Evolutionary conservation across 192 early-diverging fungal species (phyloP).

Genomic region (Entomortierella lignicola): DNA sequence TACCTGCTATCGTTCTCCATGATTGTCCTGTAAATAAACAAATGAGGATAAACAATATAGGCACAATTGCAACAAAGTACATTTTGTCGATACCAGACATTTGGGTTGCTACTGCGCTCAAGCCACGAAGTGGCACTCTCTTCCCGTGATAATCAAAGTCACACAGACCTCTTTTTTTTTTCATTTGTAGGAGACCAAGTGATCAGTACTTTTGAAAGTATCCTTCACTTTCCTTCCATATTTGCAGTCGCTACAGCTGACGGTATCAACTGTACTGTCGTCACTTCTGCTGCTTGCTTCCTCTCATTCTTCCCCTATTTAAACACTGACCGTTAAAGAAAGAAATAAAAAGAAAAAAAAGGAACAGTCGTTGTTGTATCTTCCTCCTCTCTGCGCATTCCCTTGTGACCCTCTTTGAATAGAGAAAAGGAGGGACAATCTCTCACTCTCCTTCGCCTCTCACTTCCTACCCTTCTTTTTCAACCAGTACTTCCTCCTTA

Average conservation of each 20-base stretch:
- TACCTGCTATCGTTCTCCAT: conserved; percentile 39
- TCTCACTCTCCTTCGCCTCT: background rate
- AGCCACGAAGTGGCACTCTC: background rate
- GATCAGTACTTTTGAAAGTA: too few relatives aligned
- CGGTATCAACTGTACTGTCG: too few relatives aligned
- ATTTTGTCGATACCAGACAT: too few relatives aligned
- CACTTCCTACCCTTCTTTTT: background rate
- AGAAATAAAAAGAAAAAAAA: too few relatives aligned
- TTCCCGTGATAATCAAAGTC: background rate
- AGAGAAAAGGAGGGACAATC: conserved; percentile 8
- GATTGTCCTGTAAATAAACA: too few relatives aligned
- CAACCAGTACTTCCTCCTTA: background rate
- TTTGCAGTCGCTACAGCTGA: too few relatives aligned
- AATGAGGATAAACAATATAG: too few relatives aligned
- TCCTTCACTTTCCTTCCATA: too few relatives aligned
- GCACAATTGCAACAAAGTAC: too few relatives aligned
- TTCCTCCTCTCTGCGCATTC: background rate
- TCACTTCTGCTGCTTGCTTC: background rate
- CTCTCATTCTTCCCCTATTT: background rate
- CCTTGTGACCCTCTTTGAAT: background rate
- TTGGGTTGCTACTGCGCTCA: background rate
- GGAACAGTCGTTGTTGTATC: background rate
- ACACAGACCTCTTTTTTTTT: background rate
- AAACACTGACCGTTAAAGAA: background rate
- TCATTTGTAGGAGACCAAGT: too few relatives aligned